Base-by-base conservation (phyloP, 192 early-diverging fungal species). In the Linnemannia hyalina region DNA sequence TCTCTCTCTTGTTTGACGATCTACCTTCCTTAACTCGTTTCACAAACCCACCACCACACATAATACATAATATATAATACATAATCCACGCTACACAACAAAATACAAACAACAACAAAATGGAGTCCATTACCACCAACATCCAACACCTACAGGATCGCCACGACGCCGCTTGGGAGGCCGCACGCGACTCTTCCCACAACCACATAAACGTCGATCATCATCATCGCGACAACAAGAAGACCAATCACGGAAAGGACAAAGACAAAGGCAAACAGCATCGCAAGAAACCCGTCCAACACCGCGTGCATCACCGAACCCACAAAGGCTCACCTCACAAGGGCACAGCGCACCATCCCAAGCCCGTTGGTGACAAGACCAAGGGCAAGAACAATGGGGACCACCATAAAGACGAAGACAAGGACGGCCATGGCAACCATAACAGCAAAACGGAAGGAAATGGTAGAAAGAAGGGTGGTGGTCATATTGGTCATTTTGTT, bases 151-250 rank as follows among this genome's bases (percentile, higher is more conserved):
- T 77, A 0, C 55, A 69, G 35, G 74, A 55, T 26, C 76, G 82
- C 36, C 82, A 78, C 41, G 76, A 49, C 1, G 44, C 76, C 20
- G 76, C n/a, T n/a, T 77, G 76, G 76, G 32, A 77, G 72, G 80
- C 73, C 60, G n/a, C 35, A 60, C 41, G 13, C 8, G 44, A 0
- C 18, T 65, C 29, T 4, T 70, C 57, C 36, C 41, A 68, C 20
- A 23, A 32, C 40, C 15, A 57, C n/a, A 75, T 41, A 18, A 11
- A 40, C 36, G 32, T 26, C 40, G 20, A 75, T 23, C 57, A 26
- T 20, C 22, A 18, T 41, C 38, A 79, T 40, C 38, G 38, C 38
- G 6, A 6, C 52, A 8, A 57, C 4, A 79, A 71, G 18, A 52
- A 46, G 20, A 44, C 2, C 0, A 26, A 29, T 23, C 22, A 76